Conservation (phyloP, 2,329 filamentous ascomycete species). For the Ascochyta koolunga region DNA sequence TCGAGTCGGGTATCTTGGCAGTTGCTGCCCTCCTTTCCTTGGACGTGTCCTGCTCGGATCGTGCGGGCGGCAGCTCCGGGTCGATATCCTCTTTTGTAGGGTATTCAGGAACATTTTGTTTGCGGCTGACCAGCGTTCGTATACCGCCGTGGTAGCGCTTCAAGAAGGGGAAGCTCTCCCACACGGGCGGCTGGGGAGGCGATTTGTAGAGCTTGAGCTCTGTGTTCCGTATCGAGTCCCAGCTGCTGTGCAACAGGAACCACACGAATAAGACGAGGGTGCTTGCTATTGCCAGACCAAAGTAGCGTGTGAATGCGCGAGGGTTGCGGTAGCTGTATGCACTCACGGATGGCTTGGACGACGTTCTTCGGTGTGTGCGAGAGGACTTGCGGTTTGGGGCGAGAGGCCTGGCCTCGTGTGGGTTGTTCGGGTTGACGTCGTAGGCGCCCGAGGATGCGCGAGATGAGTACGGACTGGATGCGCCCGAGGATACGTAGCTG, state of each 20-base stretch:
- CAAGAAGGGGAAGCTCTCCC: slow-evolving; percentile 86
- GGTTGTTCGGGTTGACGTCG: slow-evolving; percentile 40
- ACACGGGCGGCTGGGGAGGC: slow-evolving; percentile 70
- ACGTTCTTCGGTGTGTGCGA: slow-evolving; percentile 22
- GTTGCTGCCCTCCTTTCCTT: slow-evolving; percentile 41
- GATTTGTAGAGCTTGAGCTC: slow-evolving; percentile 64
- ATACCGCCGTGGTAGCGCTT: slow-evolving; percentile 91
- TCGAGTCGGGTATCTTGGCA: slow-evolving; percentile 34
- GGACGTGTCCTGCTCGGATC: slow-evolving; percentile 31
- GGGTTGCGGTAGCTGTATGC: slow-evolving; percentile 67
- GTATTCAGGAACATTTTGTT: slow-evolving; percentile 79
- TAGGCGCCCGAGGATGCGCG: slow-evolving; percentile 51
- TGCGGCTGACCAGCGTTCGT: slow-evolving; percentile 68
- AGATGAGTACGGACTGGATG: slow-evolving; percentile 60
- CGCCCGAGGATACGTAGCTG: slow-evolving; percentile 44
- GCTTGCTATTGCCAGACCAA: slow-evolving; percentile 73
- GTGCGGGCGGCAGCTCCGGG: slow-evolving; percentile 41
- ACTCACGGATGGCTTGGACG: slow-evolving; percentile 39
- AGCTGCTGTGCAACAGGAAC: slow-evolving; percentile 74
- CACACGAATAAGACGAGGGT: slow-evolving; percentile 78
- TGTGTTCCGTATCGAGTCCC: slow-evolving; percentile 69
- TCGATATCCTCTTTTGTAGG: slow-evolving; percentile 65
- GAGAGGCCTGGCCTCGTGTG: slow-evolving; percentile 25
- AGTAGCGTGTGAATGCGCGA: slow-evolving; percentile 75
- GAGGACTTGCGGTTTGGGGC: slow-evolving; percentile 20